A percentile compares a stretch with the other conserved stretches of the same genome.
phyloP scores from a whole-genome alignment of 2,329 filamentous ascomycete genomes.

The Trichophyton benhamiae region DNA sequence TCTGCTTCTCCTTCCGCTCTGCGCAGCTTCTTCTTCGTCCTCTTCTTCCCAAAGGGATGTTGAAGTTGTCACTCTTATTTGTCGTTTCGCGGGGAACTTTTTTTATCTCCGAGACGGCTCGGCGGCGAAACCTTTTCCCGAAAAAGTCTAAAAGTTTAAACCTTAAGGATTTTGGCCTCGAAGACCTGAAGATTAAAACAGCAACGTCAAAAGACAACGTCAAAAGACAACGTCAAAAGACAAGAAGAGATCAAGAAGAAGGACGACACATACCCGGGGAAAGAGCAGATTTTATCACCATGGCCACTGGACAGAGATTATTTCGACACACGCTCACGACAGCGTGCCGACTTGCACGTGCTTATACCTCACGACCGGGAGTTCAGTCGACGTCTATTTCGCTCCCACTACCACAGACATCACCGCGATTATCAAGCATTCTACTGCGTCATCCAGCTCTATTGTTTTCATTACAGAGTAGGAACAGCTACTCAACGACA shows the following conservation, averaged over 20 bases:
- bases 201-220: neutral
- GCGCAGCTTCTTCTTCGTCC: no score
- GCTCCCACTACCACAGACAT: neutral
- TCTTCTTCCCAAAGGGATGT: neutral
- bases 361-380: neutral
- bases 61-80: neutral
- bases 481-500: conserved; percentile 9
- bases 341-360: neutral
- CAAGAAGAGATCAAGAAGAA: neutral
- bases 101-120: neutral
- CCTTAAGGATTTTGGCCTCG: neutral
- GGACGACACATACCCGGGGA: no score
- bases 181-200: neutral
- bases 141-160: neutral
- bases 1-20: no score
- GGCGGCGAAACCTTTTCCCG: neutral
- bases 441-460: conserved; percentile 5
- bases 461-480: conserved; percentile 18
- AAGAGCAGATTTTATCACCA: neutral
- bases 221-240: neutral
- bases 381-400: neutral
- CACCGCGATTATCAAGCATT: neutral
- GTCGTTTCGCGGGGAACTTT: neutral
- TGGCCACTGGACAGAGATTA: conserved; percentile 9
- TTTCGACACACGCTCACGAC: conserved; percentile 5